These are phyloP conservation scores for Leptographium radiaticola DNA, from an alignment of 2,329 filamentous ascomycete genomes.

Conservation along the genomic window DNA sequence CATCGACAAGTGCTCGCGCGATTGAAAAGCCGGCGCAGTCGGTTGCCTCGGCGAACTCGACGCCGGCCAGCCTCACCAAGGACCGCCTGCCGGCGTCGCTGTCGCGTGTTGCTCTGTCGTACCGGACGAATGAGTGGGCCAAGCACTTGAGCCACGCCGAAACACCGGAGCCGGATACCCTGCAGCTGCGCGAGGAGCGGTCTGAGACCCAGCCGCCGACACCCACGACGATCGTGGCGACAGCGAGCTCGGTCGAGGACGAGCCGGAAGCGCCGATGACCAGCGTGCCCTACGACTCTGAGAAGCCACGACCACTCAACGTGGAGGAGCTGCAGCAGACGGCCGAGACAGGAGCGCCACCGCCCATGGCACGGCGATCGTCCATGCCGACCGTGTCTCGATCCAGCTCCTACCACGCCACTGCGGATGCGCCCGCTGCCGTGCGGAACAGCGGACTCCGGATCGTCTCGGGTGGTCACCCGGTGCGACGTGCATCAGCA, in stretches of 20 bases:
- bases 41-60: constrained; percentile 28
- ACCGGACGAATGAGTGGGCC: constrained; percentile 91
- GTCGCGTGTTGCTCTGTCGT: constrained; percentile 67
- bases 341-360: constrained; percentile 34
- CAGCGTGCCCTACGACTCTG: constrained; percentile 17
- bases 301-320: constrained; percentile 48
- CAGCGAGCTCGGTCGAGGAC: too few relatives aligned
- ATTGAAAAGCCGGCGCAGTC: constrained; percentile 1
- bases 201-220: constrained; percentile 14
- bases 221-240: not conserved
- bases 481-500: constrained; percentile 15
- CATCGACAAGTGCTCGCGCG: not conserved
- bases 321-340: constrained; percentile 54
- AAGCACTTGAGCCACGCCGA: constrained; percentile 78
- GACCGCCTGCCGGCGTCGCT: constrained; percentile 55
- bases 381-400: constrained; percentile 6
- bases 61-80: constrained; percentile 37
- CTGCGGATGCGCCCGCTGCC: not conserved
- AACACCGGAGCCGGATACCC: constrained; percentile 49
- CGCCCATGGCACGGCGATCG: constrained; percentile 18
- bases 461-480: constrained; percentile 12
- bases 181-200: constrained; percentile 28
- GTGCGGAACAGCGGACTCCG: constrained; percentile 8
- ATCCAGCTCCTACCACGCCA: constrained; percentile 12
- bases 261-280: not conserved